Base-by-base conservation (phyloP, 352 stramenopile genomes). In the Lagenidium sp. region DNA sequence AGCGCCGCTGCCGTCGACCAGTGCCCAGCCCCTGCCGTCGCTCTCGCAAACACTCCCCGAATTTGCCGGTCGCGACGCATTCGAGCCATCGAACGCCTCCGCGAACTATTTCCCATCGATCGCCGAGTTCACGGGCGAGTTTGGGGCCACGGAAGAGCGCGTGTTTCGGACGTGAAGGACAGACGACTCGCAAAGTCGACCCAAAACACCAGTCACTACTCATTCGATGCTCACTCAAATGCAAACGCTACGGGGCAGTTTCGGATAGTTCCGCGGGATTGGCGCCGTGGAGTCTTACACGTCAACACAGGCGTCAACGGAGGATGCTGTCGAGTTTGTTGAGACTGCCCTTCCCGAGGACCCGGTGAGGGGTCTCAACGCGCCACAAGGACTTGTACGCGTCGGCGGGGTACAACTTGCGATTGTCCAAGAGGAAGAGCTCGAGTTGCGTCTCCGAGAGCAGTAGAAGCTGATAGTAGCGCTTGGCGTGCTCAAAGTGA, bases 301-400 rank as follows among this genome's bases (percentile, higher is more conserved):
- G n/a, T n/a, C n/a, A n/a, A n/a, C n/a, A n/a, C n/a, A n/a, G n/a
- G n/a, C n/a, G n/a, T 51, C 79, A 88, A 12, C 73, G 73, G 36
- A 91, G 41, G 8, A 91, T 55, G 47, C 76, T 92, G 39, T 92
- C 76, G 20, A 92, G 60, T 44, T 92, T 92, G 47, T 92, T 88
- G 20, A 88, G 52, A 51, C 76, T 89, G 13, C 69, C 73, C 46
- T 89, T 86, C 34, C 61, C 50, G 4, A 92, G 58, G 34, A 80
- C 63, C 13, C 80, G 79, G 26, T 88, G 78, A 4, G 79, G 74
- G 5, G 78, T 82, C 26, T 88, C 61, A 11, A 92, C 62, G 13
- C 76, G 63, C 77, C 77, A 92, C 7, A 89, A 68, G 11, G 74
- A 77, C 40, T 78, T 73, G 55, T 85, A 85, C 13, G 63, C 64